Conservation (phyloP, 2,329 filamentous ascomycete genomes). For the Trichoderma polysporum region DNA sequence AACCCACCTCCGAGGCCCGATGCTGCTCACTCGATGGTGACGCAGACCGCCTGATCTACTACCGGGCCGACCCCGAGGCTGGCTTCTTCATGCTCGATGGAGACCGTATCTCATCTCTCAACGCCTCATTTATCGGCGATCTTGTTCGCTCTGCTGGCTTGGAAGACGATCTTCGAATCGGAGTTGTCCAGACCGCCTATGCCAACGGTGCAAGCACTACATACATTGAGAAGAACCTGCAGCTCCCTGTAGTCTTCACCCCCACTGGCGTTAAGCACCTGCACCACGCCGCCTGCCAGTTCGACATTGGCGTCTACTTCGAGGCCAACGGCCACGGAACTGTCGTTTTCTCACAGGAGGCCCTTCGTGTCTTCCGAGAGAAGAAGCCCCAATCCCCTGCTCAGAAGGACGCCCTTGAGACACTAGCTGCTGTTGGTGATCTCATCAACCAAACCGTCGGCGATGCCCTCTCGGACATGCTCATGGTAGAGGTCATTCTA, state of each 20-base stretch:
- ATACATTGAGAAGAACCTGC: constrained; percentile 84
- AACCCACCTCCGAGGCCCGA: constrained; percentile 71
- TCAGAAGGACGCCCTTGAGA: constrained; percentile 85
- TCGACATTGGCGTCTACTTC: constrained; percentile 96
- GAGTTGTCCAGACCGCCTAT: constrained; percentile 95
- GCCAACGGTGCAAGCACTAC: constrained; percentile 93
- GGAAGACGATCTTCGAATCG: constrained; percentile 78
- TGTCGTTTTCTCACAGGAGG: constrained; percentile 86
- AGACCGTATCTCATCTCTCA: constrained; percentile 92
- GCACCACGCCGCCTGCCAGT: constrained; percentile 92
- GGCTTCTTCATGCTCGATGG: constrained; percentile 93
- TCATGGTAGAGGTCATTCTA: constrained; percentile 93
- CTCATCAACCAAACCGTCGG: constrained; percentile 98
- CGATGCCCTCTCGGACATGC: constrained; percentile 91
- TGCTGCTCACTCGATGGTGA: constrained; percentile 94
- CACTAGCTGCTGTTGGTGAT: constrained; percentile 77
- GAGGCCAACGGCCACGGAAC: constrained; percentile 98
- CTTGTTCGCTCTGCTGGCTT: constrained; percentile 79
- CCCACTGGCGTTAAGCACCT: constrained; percentile 96
- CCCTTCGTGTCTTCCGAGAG: constrained; percentile 73
- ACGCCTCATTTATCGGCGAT: constrained; percentile 89
- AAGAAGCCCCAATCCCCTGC: constrained; percentile 86
- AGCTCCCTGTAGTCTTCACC: constrained; percentile 88
- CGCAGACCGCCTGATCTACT: constrained; percentile 93
- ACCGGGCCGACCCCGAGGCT: constrained; percentile 79